Conservation (phyloP, 148 eudicot species). For the Spergularia marina region DNA sequence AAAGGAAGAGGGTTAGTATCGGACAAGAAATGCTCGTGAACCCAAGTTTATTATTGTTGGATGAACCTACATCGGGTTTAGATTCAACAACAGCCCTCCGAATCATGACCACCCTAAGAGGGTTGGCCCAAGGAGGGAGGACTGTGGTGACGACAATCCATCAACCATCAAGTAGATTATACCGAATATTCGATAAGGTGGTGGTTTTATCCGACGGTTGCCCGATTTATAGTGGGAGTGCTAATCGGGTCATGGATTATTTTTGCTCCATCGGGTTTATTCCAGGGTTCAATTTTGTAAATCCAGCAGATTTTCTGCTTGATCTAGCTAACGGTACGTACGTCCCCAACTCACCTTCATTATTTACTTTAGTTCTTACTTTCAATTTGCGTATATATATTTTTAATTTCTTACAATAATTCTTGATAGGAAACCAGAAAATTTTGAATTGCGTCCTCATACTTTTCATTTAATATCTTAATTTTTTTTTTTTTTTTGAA, state of each 20-base stretch:
- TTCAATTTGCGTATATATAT: too few species aligned
- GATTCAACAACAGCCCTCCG: conserved; percentile 87
- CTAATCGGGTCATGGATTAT: conserved; percentile 59
- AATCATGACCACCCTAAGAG: conserved; percentile 50
- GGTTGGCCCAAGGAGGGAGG: conserved; percentile 65
- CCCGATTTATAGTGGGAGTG: conserved; percentile 58
- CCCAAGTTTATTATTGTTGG: conserved; percentile 69
- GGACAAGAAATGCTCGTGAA: conserved; percentile 88
- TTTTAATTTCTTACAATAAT: too few species aligned
- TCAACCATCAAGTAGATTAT: conserved; percentile 76
- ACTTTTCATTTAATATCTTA: too few species aligned
- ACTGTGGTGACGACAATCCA: conserved; percentile 75
- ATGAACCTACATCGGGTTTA: conserved; percentile 87
- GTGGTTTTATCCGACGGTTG: conserved; percentile 67
- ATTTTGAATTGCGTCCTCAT: too few species aligned
- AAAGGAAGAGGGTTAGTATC: conserved; percentile 76
- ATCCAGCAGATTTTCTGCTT: conserved; percentile 87
- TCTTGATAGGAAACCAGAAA: too few species aligned
- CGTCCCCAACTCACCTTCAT: background rate
- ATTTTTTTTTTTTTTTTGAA: too few species aligned
- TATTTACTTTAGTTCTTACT: too few species aligned
- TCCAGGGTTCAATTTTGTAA: conserved; percentile 52
- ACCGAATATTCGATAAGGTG: conserved; percentile 70
- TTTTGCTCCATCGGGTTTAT: conserved; percentile 57
- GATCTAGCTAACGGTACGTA: conserved; percentile 94